phyloP scores from a whole-genome alignment of 75 land plant genomes.

The Picea sitchensis region DNA sequence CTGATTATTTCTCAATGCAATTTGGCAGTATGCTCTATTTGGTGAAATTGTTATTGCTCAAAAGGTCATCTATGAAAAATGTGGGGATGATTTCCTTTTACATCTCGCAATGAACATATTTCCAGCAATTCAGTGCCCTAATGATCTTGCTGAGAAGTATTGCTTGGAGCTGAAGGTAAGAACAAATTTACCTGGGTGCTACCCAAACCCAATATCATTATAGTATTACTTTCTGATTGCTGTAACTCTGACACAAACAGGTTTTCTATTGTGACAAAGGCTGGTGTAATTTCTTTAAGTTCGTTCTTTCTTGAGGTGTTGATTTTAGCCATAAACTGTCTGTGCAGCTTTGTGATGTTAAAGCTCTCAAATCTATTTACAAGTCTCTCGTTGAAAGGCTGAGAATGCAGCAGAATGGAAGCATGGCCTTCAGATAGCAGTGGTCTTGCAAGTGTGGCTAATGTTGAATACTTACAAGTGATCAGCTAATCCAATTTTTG shows the following conservation, averaged over 20 bases:
- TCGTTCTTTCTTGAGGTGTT: constrained; percentile 8
- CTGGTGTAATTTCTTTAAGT: neutral
- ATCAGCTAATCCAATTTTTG: constrained; percentile 10
- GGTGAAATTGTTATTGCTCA: constrained; percentile 89
- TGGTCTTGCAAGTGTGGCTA: neutral
- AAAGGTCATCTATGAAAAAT: constrained; percentile 88
- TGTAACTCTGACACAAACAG: neutral
- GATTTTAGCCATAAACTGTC: neutral
- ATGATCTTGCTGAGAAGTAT: constrained; percentile 79
- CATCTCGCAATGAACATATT: constrained; percentile 73
- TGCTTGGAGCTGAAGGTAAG: constrained; percentile 83
- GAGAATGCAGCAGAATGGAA: constrained; percentile 78
- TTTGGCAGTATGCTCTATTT: constrained; percentile 69
- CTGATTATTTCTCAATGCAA: neutral
- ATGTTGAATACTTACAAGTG: neutral
- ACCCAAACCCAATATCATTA: neutral
- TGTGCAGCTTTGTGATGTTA: constrained; percentile 73
- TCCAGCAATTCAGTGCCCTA: constrained; percentile 78
- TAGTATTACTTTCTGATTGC: neutral
- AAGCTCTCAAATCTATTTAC: constrained; percentile 81
- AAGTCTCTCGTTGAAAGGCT: constrained; percentile 79
- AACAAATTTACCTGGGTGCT: constrained; percentile 2
- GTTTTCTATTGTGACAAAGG: neutral
- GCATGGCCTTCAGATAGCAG: constrained; percentile 76
- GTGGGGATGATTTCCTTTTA: constrained; percentile 80